Conservation (phyloP, 768 basidiomycete genomes). For the Mycena albidolilacea region DNA sequence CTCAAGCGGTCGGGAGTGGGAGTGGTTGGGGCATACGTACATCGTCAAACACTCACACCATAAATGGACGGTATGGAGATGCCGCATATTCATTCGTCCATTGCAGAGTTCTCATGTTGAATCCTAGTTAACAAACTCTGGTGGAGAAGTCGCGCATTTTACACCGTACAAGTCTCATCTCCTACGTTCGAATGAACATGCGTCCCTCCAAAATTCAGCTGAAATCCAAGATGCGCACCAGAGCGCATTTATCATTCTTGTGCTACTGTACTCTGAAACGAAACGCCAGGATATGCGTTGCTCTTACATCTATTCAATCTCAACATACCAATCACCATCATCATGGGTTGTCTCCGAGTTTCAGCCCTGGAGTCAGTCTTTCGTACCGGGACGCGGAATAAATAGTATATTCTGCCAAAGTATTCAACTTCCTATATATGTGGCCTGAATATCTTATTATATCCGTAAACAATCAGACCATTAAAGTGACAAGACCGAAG, state of each 20-base stretch:
- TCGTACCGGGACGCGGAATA: no score
- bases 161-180: slow-evolving; percentile 2
- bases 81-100: neutral
- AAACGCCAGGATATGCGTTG: slow-evolving; percentile 4
- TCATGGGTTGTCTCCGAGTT: no score
- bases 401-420: no score
- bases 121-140: neutral
- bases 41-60: slow-evolving; percentile 5
- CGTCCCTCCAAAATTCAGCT: neutral
- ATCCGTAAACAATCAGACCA: no score
- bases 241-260: slow-evolving; percentile 15
- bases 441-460: no score
- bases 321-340: no score
- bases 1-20: neutral
- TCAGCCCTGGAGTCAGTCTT: no score
- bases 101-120: neutral
- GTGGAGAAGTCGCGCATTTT: neutral
- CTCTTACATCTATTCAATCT: neutral
- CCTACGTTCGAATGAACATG: neutral
- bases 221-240: slow-evolving; percentile 7
- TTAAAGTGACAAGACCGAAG: no score
- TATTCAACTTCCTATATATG: no score
- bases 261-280: slow-evolving; percentile 16
- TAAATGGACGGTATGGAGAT: neutral
- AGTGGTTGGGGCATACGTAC: slow-evolving; percentile 5